A percentile compares a stretch with the other conserved stretches of the same genome.
Conservation (phyloP, 257 asterid genomes). For the Fraxinus quadrangulata region DNA sequence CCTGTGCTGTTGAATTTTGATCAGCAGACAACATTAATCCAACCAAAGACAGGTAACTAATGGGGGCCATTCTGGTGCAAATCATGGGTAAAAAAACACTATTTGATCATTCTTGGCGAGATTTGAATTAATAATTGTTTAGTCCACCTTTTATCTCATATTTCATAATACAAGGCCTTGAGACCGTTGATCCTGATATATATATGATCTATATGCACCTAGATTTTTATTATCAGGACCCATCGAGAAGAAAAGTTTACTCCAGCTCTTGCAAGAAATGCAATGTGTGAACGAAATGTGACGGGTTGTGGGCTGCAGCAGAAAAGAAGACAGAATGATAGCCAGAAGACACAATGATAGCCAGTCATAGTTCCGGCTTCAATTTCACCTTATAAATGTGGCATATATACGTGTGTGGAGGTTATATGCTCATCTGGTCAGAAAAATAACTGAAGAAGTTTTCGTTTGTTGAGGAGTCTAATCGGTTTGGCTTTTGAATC, state of each 20-base stretch:
- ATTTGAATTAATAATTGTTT: not conserved
- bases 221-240: not conserved
- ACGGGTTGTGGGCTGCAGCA: conserved; percentile 15
- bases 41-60: conserved; percentile 28
- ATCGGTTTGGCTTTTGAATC: conserved; percentile 23
- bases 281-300: conserved; percentile 21
- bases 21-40: conserved; percentile 26
- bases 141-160: not conserved
- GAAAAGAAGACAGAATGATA: conserved; percentile 33
- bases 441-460: too few species aligned
- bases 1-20: conserved; percentile 33
- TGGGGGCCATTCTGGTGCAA: not conserved
- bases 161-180: not conserved
- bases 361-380: conserved; percentile 25
- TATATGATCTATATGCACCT: not conserved
- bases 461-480: not conserved
- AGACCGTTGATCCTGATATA: not conserved
- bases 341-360: conserved; percentile 35
- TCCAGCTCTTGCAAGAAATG: conserved; percentile 46
- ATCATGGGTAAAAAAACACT: not conserved
- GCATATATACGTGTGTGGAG: too few species aligned
- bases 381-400: conserved; percentile 16
- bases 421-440: too few species aligned
- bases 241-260: not conserved
- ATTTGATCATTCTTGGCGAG: not conserved